Percentiles rank a stretch among this genome's conserved stretches.
Evolutionary conservation across 139 green algal genomes (phyloP).

Genomic region (Nannochloris sp.): DNA sequence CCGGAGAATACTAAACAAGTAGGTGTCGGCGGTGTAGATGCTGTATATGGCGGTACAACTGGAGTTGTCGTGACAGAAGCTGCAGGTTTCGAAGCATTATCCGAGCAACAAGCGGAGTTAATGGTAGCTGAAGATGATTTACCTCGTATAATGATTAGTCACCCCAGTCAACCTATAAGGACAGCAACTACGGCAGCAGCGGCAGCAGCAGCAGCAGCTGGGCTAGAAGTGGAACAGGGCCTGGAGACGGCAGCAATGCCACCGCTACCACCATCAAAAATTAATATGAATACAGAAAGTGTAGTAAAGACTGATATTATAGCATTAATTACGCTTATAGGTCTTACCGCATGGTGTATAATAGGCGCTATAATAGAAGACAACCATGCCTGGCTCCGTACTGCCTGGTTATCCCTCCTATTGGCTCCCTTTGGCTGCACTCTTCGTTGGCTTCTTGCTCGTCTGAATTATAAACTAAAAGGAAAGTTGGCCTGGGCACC

Average conservation of each 20-base stretch:
- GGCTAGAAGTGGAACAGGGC: too few relatives aligned
- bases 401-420: constrained; percentile 23
- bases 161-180: too few relatives aligned
- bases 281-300: background rate
- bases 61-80: background rate
- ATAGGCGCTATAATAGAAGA: constrained; percentile 9
- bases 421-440: constrained; percentile 36
- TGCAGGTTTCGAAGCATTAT: background rate
- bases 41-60: background rate
- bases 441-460: constrained; percentile 53
- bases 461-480: constrained; percentile 41
- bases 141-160: background rate
- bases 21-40: background rate
- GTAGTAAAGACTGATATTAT: constrained; percentile 1
- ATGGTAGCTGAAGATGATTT: constrained; percentile 16
- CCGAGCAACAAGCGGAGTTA: background rate
- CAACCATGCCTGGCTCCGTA: constrained; percentile 16
- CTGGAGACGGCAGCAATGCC: background rate
- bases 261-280: too few relatives aligned
- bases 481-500: constrained; percentile 53
- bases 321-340: constrained; percentile 11
- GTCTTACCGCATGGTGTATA: background rate
- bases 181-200: background rate
- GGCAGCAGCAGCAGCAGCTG: too few relatives aligned
- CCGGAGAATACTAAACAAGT: too few relatives aligned